A percentile compares a stretch with the other conserved stretches of the same genome.
Conservation (phyloP, 192 early-diverging fungal species). For the Umbelopsis sp. region DNA sequence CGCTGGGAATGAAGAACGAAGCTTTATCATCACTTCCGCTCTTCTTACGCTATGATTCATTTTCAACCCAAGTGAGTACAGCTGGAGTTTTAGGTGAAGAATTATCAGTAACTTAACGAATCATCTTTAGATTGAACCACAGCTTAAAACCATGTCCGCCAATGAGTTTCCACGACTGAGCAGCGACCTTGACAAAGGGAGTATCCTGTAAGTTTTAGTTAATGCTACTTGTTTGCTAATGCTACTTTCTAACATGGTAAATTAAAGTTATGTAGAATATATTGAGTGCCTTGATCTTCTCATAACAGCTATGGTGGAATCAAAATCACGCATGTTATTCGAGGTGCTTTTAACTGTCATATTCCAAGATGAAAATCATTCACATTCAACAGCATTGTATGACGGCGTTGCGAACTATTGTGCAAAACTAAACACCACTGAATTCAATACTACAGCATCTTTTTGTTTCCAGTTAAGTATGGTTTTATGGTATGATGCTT, state of each 20-base stretch:
- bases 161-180: conserved; percentile 51
- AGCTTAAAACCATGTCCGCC: conserved; percentile 44
- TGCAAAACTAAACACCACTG: conserved; percentile 31
- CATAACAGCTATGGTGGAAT: conserved; percentile 45
- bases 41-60: conserved; percentile 37
- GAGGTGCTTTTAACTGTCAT: conserved; percentile 53
- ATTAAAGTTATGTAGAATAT: conserved; percentile 52
- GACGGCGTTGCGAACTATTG: conserved; percentile 36
- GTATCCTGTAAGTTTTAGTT: conserved; percentile 15
- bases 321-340: conserved; percentile 46
- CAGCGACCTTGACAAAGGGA: conserved; percentile 12
- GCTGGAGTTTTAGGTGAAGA: too few relatives aligned
- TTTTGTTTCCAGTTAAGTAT: conserved; percentile 49
- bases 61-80: conserved; percentile 28
- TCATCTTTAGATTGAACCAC: conserved; percentile 40
- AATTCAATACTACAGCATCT: conserved; percentile 40
- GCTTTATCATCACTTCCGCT: conserved; percentile 50
- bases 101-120: too few relatives aligned
- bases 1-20: conserved; percentile 43
- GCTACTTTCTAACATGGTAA: background rate
- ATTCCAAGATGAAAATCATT: conserved; percentile 55
- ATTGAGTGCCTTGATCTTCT: conserved; percentile 54
- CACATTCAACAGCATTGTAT: conserved; percentile 43
- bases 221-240: background rate
- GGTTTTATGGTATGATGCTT: background rate